Conservation (phyloP, 495 filamentous ascomycete genomes). For the Xylaria intraflava region DNA sequence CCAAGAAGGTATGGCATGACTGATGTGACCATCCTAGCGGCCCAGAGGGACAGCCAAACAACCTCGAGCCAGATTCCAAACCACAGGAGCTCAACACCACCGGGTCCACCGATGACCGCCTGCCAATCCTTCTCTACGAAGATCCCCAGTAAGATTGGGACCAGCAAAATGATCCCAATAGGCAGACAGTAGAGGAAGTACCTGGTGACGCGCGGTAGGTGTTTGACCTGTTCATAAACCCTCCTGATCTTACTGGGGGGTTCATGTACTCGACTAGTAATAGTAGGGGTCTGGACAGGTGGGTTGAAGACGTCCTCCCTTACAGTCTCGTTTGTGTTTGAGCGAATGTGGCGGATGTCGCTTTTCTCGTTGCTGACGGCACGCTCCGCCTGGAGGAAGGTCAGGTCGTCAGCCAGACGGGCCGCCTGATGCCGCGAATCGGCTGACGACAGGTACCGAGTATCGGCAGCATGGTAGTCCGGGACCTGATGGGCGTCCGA, state of each 20-base stretch:
- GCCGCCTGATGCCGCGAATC: slow-evolving; percentile 55
- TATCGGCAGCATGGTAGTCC: slow-evolving; percentile 7
- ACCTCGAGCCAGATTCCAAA: slow-evolving; percentile 94
- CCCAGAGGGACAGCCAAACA: slow-evolving; percentile 89
- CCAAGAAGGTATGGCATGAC: slow-evolving; percentile 62
- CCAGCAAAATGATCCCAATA: slow-evolving; percentile 61
- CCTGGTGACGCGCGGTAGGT: slow-evolving; percentile 69
- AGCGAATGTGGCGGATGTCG: slow-evolving; percentile 32
- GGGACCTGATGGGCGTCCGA: slow-evolving; percentile 15
- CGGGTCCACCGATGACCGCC: slow-evolving; percentile 54
- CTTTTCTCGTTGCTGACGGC: slow-evolving; percentile 53
- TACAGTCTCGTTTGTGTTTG: slow-evolving; percentile 39
- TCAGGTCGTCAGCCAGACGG: slow-evolving; percentile 76
- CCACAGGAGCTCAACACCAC: slow-evolving; percentile 76
- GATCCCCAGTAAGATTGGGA: slow-evolving; percentile 74
- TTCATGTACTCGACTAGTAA: slow-evolving; percentile 31
- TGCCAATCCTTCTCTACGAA: slow-evolving; percentile 44
- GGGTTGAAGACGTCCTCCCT: slow-evolving; percentile 78
- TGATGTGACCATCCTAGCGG: slow-evolving; percentile 67
- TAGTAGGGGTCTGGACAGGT: slow-evolving; percentile 48
- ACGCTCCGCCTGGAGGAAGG: slow-evolving; percentile 75
- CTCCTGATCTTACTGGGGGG: slow-evolving; percentile 49
- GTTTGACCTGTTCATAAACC: slow-evolving; percentile 49
- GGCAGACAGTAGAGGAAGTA: slow-evolving; percentile 87
- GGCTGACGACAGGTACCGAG: slow-evolving; percentile 11